phyloP scores from a whole-genome alignment of 2,329 filamentous ascomycete species.

The Botrytis deweyae region DNA sequence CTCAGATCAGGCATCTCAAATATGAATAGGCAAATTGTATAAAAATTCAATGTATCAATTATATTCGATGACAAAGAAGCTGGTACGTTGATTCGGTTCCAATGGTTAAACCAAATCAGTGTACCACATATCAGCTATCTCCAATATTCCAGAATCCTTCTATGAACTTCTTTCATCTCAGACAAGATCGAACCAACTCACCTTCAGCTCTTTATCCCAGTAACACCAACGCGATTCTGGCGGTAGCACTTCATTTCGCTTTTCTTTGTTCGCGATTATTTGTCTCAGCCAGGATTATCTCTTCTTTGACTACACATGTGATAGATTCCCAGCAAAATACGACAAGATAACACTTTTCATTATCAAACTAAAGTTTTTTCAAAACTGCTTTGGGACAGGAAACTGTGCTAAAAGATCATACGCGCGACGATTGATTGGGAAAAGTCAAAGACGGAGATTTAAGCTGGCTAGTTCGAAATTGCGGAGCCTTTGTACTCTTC shows the following conservation, averaged over 20 bases:
- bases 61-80: background rate
- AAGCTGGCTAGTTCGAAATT: background rate
- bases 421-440: background rate
- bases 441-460: background rate
- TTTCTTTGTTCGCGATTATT: slow-evolving; percentile 2
- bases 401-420: background rate
- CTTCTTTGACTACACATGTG: background rate
- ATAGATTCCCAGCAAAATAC: background rate
- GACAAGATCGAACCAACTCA: background rate
- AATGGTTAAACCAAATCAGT: background rate
- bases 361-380: background rate
- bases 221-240: background rate
- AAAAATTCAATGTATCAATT: background rate
- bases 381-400: background rate
- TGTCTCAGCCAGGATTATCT: background rate
- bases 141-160: background rate
- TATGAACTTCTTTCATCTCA: background rate
- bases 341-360: background rate
- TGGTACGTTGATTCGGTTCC: background rate
- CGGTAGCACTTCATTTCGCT: background rate
- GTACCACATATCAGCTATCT: background rate
- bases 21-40: background rate
- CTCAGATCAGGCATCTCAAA: background rate
- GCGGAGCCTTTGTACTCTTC: background rate
- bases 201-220: background rate